Evolutionary conservation across 2,329 filamentous ascomycete genomes (phyloP), one percentile per base, ranked within the genome.

Genomic region (Cercospora citrullina): DNA sequence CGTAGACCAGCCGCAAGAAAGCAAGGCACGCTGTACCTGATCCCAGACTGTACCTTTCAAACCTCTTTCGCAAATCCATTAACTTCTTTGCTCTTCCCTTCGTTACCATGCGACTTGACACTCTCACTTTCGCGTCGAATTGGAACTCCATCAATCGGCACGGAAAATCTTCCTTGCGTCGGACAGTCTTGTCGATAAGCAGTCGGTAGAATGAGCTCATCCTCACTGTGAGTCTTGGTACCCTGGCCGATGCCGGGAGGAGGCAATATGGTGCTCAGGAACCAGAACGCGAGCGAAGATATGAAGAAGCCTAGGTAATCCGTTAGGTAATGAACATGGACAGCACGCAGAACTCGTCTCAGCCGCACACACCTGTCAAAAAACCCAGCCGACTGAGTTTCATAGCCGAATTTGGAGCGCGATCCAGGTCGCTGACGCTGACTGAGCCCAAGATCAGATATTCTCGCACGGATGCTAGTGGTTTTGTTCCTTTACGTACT

Each of bases 111-210:
- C 51, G 23, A 55, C 12, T 55, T 55, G 6, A 14, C 51, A 30
- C 28, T 57, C 53, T 33, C 26, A 14, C 55, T 58, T 7, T 31
- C 55, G 21, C 55, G 26, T 0, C 6, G 2, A 3, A 63, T 18
- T 3, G 45, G 3, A 0, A 55, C 64, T 10, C 65, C 65, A 39
- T 59, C 36, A 7, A 67, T 28, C 36, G 48, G 14, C 18, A 18
- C 26, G 7, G 62, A 62, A 23, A 57, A 68, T 26, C 62, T 42
- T n/a, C 66, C 66, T 51, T 70, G 68, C 1, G 68, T 70, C 1
- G 68, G 68, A 23, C 64, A 30, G 8, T 70, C 65, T 18, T 70
- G 68, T 5, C 68, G 62, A 60, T 64, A 68, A 26, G 53, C 68
- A 1, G 65, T 68, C 7, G 68, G 65, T 2, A 70, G 21, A 14